Evolutionary conservation across 306 rosid genomes (phyloP).

Genomic region (Cyclanthera cordifolia): DNA sequence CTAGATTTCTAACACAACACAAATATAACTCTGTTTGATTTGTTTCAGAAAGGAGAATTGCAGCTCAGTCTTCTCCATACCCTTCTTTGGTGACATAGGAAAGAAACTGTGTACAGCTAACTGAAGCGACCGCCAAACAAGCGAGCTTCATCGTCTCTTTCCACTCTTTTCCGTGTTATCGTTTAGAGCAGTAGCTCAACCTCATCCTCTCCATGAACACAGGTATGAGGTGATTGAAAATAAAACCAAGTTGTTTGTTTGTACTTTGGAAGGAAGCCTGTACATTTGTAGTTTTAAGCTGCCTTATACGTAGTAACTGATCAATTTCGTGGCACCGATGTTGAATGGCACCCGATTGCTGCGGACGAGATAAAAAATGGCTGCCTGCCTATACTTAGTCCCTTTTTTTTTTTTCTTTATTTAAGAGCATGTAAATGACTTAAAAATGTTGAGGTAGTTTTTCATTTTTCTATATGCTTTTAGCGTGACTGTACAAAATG

Average conservation of each 20-base stretch:
- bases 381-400: slow-evolving; percentile 30
- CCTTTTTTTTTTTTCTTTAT: slow-evolving; percentile 2
- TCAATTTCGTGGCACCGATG: slow-evolving; percentile 7
- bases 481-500: slow-evolving; percentile 56
- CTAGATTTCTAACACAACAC: not conserved
- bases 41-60: slow-evolving; percentile 85
- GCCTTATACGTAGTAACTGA: slow-evolving; percentile 57
- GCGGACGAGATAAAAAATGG: slow-evolving; percentile 47
- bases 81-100: slow-evolving; percentile 53
- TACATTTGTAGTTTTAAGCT: slow-evolving; percentile 75
- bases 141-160: slow-evolving; percentile 37
- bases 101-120: slow-evolving; percentile 80
- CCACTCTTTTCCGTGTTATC: slow-evolving; percentile 16
- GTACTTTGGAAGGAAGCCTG: slow-evolving; percentile 52
- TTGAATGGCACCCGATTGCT: slow-evolving; percentile 31
- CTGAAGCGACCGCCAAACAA: slow-evolving; percentile 53
- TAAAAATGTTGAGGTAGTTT: slow-evolving; percentile 51
- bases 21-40: not conserved
- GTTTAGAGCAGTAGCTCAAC: slow-evolving; percentile 26
- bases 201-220: slow-evolving; percentile 24
- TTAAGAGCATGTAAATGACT: slow-evolving; percentile 49
- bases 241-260: slow-evolving; percentile 42
- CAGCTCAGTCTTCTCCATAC: slow-evolving; percentile 77
- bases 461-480: slow-evolving; percentile 15
- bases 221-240: slow-evolving; percentile 36